Evolutionary conservation across 2,329 filamentous ascomycete genomes (phyloP), one percentile per base, ranked within the genome.

Genomic region (Zymoseptoria passerinii): DNA sequence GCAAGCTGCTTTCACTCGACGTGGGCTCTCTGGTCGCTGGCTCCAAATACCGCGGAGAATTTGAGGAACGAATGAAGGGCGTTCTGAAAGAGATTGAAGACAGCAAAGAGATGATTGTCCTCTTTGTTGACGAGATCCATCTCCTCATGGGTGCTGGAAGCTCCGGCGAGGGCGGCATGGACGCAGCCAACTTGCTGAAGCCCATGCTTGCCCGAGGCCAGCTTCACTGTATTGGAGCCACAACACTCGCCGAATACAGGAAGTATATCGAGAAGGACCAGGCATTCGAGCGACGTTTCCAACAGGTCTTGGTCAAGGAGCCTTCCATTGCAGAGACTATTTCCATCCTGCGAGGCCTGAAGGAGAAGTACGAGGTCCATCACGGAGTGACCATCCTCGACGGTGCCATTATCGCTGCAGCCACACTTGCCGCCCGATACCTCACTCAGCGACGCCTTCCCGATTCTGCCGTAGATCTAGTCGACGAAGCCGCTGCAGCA

Each of bases 211-310:
- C 94, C 61, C 87, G 94, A 71, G 94, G 94, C 56, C 92, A 97
- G 74, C 81, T 99, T 60, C 94, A 99, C 80, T 99, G 94, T 71
- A 97, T 99, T 63, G 94, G 94, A 74, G 94, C 94, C 5, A 99
- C 94, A 1, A 99, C 94, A 1, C 82, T 99, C 59, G 85, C 86
- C 61, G 94, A 99, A 74, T 99, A 99, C 76, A 85, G 94, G 70
- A 99, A 99, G 75, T 97, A 99, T 76, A 96, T 99, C 63, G 94
- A 99, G 75, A 99, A 99, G 77, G 94, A 99, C 69, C 89, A 90
- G 51, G 94, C 94, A 52, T 99, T 99, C 72, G 94, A 99, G 76
- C 90, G 94, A 75, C 89, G 94, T 74, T 99, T 99, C 82, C 94
- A 99, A 74, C 94, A 99, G 75, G 94, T 99, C 48, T 76, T 99